A percentile compares a stretch with the other conserved stretches of the same genome.
Conservation (phyloP, 2,329 filamentous ascomycete species). For the Biscogniauxia marginata region DNA sequence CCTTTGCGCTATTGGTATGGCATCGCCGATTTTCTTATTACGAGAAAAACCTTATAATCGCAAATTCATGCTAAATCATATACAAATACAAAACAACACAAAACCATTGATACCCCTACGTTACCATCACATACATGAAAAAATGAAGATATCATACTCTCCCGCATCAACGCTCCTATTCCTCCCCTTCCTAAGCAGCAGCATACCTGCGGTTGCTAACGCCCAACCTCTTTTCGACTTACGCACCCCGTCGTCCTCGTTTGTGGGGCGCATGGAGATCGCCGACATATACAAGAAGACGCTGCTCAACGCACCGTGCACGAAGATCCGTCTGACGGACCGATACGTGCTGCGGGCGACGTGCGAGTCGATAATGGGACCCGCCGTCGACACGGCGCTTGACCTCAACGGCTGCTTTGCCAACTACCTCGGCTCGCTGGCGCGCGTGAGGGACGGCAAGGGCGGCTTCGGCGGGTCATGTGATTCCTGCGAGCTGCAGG, state of each 20-base stretch:
- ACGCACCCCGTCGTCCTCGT: conserved; percentile 9
- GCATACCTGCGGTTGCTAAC: too few relatives aligned
- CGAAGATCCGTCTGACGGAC: conserved; percentile 8
- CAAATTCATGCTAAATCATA: too few relatives aligned
- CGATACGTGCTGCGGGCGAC: conserved; percentile 8
- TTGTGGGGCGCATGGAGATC: conserved; percentile 9
- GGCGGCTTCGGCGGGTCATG: conserved; percentile 13
- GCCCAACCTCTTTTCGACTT: not conserved
- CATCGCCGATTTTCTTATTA: too few relatives aligned
- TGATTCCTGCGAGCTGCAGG: conserved; percentile 3
- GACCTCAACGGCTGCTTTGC: conserved; percentile 15
- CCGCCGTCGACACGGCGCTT: conserved; percentile 3
- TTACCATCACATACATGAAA: not conserved
- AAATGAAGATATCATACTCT: not conserved
- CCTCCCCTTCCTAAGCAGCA: not conserved
- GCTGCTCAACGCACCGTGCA: conserved; percentile 10
- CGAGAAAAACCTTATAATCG: too few relatives aligned
- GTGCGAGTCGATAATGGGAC: not conserved
- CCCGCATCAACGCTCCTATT: not conserved
- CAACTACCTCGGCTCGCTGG: conserved; percentile 15
- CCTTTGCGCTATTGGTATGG: not conserved
- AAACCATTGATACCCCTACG: not conserved
- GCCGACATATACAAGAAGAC: conserved; percentile 12
- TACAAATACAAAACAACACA: too few relatives aligned
- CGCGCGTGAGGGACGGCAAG: not conserved